A percentile compares a stretch with the other conserved stretches of the same genome.
phyloP scores from a whole-genome alignment of 805 yeast species.

The Lachancea sp. region DNA sequence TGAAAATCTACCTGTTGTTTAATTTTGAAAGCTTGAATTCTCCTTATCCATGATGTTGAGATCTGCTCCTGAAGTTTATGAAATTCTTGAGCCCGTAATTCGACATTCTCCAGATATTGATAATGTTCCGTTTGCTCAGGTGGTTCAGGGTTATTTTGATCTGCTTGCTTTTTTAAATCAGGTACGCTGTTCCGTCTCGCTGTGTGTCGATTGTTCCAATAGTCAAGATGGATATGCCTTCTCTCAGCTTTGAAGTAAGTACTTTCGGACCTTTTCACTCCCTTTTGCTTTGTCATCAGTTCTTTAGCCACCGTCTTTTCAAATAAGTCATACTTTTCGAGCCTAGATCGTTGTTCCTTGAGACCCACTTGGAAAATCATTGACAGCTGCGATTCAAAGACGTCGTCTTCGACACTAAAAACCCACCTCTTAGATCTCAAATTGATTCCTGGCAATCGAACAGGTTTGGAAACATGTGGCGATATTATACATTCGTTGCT shows the following conservation, averaged over 20 bases:
- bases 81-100: neutral
- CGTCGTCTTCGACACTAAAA: constrained; percentile 77
- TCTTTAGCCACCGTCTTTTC: constrained; percentile 27
- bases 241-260: neutral
- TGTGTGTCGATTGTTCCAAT: neutral
- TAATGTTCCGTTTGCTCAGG: neutral
- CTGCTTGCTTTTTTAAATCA: neutral
- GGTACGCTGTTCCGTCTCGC: constrained; percentile 3
- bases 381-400: constrained; percentile 72
- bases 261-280: constrained; percentile 3
- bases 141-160: neutral
- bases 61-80: constrained; percentile 40
- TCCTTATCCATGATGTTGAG: constrained; percentile 64
- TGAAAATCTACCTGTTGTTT: constrained; percentile 37
- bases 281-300: constrained; percentile 6
- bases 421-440: constrained; percentile 51
- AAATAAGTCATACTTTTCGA: constrained; percentile 42
- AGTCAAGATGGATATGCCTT: neutral
- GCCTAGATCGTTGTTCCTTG: constrained; percentile 56
- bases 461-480: constrained; percentile 37
- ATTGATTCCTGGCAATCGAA: constrained; percentile 50
- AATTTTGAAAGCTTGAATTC: constrained; percentile 45
- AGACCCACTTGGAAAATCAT: constrained; percentile 59
- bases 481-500: constrained; percentile 34
- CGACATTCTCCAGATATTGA: constrained; percentile 1